A percentile compares a stretch with the other conserved stretches of the same genome.
These are phyloP conservation scores for Aureobasidium musti DNA, from an alignment of 2,329 filamentous ascomycete species.

Conservation along the genomic window DNA sequence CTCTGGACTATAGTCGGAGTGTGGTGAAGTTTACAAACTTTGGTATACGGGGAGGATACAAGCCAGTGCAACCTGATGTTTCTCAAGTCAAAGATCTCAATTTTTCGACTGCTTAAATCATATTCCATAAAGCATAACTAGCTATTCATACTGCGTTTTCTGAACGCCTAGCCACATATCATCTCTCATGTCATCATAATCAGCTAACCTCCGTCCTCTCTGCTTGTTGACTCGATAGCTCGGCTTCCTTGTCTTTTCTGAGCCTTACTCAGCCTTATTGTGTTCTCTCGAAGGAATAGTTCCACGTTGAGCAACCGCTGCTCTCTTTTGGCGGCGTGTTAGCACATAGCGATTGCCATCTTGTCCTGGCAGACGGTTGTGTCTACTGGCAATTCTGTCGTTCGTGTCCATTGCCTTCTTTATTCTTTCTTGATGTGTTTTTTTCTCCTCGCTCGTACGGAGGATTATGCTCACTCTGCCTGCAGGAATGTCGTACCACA, in stretches of 20 bases:
- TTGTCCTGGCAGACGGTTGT: not conserved
- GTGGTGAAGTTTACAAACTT: too few species aligned
- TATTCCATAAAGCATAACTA: not conserved
- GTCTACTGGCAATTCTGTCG: not conserved
- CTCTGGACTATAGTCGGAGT: too few species aligned
- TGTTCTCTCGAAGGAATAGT: not conserved
- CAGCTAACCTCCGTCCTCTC: not conserved
- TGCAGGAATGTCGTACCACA: constrained; percentile 39
- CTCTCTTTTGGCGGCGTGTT: not conserved
- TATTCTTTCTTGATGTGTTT: not conserved
- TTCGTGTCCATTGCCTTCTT: constrained; percentile 12
- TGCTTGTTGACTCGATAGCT: not conserved
- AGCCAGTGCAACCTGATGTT: too few species aligned
- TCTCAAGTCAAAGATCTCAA: too few species aligned
- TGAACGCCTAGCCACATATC: not conserved
- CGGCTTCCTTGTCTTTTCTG: not conserved
- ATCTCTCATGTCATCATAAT: not conserved
- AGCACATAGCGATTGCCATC: not conserved
- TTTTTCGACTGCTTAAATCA: too few species aligned
- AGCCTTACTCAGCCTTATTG: not conserved
- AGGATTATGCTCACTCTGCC: constrained; percentile 37
- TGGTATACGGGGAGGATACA: too few species aligned
- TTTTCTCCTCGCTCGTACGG: constrained; percentile 15
- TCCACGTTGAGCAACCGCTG: not conserved
- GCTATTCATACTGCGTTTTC: not conserved